Base-by-base conservation (phyloP, 257 asterid genomes). In the Paraleonurus japonicus region DNA sequence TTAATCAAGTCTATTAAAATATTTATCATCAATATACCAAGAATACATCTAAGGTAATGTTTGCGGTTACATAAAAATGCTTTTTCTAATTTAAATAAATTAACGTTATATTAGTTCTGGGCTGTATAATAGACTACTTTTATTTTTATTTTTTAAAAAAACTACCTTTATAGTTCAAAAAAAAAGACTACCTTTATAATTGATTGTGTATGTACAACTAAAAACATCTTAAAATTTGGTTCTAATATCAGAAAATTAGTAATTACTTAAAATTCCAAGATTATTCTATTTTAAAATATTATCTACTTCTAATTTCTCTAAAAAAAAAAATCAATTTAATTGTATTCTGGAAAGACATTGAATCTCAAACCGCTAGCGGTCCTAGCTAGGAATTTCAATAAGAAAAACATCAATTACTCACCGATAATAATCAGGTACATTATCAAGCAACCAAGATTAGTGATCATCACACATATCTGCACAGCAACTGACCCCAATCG, bases 401-500 rank as follows among this genome's bases (percentile, higher is more conserved):
- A 20, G 30, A 54, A 23, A 32, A 41, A 19, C 12, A 13, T 7
- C 9, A 26, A 22, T 47, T 15, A 20, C 86, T 74, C 63, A 86
- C 97, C 98, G 19, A 94, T 91, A 43, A 94, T 94, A 37, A 94
- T 94, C 33, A 91, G 90, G 67, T 94, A 94, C 87, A 94, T 84
- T 58, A 89, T 89, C 74, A 94, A 85, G 82, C 99, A 94, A 26
- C 99, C 99, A 2, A 94, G 89, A 75, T 86, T 94, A 0, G 95
- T 89, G 53, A 94, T 76, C 87, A 94, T 85, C 27, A 94, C 87
- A 28, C 84, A 85, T 3, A 94, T 83, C 87, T 94, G 99, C 13
- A 94, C 96, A 0, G 88, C 85, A 20, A 82, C 69, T 1, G 96
- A 83, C 12, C 98, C 99, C 54, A 73, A 58, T 74, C 82, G 65